Evolutionary conservation across 202 grass and related monocot species (phyloP), one percentile per base, ranked within the genome.

Genomic region (Digitaria exilis): DNA sequence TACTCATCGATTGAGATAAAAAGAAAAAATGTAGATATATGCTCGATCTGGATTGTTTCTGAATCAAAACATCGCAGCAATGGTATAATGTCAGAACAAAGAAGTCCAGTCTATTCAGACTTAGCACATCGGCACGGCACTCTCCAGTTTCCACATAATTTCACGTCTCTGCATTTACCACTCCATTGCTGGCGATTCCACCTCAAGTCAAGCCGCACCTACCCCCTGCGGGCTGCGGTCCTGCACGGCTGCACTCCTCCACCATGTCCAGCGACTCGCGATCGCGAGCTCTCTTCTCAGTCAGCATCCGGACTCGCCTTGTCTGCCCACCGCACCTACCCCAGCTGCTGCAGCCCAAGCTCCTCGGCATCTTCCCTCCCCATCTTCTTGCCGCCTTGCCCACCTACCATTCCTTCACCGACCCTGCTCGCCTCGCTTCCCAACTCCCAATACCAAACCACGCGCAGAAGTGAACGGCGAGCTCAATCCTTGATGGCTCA

Each of bases 401-500:
- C 71, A n/a, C 61, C 75, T 25, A 10, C 59, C 78, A 21, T 48
- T 45, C 58, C 57, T 80, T 31, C 77, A 46, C 67, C 46, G 54
- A 65, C 68, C 45, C 29, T 55, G n/a, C 63, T 70, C 72, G 31
- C 37, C 70, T 21, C 39, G n/a, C 61, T 11, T 49, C 15, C 41
- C 31, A 16, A 8, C 54, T n/a, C 77, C 71, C 34, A 15, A 5
- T 63, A 28, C 77, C 71, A 54, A 15, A 37, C 64, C n/a, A 44
- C 59, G 1, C 29, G 13, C 18, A 73, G 44, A 5, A 31, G 71
- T 16, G 78, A 42, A 37, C 17, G 21, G 14, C 1, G 41, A 61
- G 71, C 48, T 69, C 44, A 21, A 50, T 19, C 59, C 31, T 21
- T 19, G 34, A 94, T 94, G 92, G 86, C 86, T 32, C 89, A 87